Evolutionary conservation across 805 yeast species (phyloP).

Genomic region (Teunomyces stri): DNA sequence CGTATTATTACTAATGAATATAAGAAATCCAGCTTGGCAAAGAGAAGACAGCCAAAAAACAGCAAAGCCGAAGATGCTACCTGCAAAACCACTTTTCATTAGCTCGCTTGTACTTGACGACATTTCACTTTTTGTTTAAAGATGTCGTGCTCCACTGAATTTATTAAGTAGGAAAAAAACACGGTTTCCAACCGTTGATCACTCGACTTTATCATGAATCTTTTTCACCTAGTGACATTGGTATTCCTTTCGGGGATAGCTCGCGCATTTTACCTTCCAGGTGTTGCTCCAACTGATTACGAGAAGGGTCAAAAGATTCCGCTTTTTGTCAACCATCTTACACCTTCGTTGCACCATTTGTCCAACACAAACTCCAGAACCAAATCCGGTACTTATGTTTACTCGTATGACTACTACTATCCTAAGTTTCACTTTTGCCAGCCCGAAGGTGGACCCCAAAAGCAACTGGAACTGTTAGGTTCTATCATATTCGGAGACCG

Average conservation of each 20-base stretch:
- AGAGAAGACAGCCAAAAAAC: constrained; percentile 7
- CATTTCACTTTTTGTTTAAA: background rate
- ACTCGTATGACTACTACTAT: constrained; percentile 81
- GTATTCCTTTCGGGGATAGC: constrained; percentile 14
- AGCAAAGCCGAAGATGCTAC: background rate
- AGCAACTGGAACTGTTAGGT: constrained; percentile 88
- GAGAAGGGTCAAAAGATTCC: constrained; percentile 69
- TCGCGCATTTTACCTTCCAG: constrained; percentile 84
- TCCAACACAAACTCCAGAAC: constrained; percentile 23
- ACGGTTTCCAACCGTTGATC: constrained; percentile 9
- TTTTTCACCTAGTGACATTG: constrained; percentile 1
- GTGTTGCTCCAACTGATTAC: constrained; percentile 93
- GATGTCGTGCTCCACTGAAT: background rate
- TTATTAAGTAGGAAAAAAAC: background rate
- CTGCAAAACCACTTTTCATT: background rate
- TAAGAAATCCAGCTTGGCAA: constrained; percentile 14
- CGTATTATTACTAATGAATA: constrained; percentile 40
- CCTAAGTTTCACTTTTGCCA: constrained; percentile 79
- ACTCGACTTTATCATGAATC: constrained; percentile 12
- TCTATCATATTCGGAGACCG: constrained; percentile 94
- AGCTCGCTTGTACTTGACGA: background rate
- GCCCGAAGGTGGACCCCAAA: constrained; percentile 63
- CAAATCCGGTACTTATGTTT: constrained; percentile 54
- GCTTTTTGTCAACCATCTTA: constrained; percentile 82
- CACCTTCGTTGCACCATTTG: constrained; percentile 61